A percentile compares a stretch with the other conserved stretches of the same genome.
Evolutionary conservation across 768 basidiomycete species (phyloP).

Genomic region (Chiua virens): DNA sequence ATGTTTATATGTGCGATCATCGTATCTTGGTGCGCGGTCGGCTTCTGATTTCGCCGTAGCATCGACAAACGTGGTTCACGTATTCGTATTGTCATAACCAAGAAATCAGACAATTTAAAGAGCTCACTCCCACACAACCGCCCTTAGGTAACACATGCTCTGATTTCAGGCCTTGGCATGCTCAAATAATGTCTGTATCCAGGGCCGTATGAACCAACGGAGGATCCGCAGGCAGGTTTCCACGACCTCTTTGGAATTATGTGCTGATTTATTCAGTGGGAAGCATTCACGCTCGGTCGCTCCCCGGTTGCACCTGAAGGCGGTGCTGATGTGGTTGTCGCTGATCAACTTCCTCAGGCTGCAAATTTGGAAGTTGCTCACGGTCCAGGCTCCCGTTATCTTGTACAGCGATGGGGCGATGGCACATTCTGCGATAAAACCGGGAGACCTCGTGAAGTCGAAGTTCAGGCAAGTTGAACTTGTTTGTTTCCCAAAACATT

Average conservation of each 20-base stretch:
- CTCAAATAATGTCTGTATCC: conserved; percentile 24
- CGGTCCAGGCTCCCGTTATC: conserved; percentile 81
- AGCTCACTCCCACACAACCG: conserved; percentile 62
- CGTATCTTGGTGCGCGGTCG: conserved; percentile 26
- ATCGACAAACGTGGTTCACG: conserved; percentile 93
- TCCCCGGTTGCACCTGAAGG: conserved; percentile 61
- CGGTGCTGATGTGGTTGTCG: conserved; percentile 63
- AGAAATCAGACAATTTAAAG: conserved; percentile 95
- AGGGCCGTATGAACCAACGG: conserved; percentile 78
- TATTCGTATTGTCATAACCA: conserved; percentile 96
- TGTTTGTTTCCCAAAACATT: conserved; percentile 1
- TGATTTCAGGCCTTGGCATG: conserved; percentile 16
- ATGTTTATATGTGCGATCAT: conserved; percentile 78
- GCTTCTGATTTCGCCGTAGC: conserved; percentile 47
- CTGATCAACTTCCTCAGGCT: conserved; percentile 62
- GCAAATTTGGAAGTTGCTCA: conserved; percentile 76
- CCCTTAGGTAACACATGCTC: conserved; percentile 55
- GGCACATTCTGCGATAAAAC: conserved; percentile 95
- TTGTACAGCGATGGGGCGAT: conserved; percentile 88
- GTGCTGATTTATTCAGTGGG: conserved; percentile 50
- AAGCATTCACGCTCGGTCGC: conserved; percentile 74
- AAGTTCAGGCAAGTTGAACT: conserved; percentile 76
- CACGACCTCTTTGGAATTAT: conserved; percentile 22
- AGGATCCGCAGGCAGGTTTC: conserved; percentile 75
- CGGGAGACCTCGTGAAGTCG: conserved; percentile 81